A percentile compares a stretch with the other conserved stretches of the same genome.
These are phyloP conservation scores for Arthrobotrys megalospora DNA, from an alignment of 2,329 filamentous ascomycete species.

Conservation along the genomic window DNA sequence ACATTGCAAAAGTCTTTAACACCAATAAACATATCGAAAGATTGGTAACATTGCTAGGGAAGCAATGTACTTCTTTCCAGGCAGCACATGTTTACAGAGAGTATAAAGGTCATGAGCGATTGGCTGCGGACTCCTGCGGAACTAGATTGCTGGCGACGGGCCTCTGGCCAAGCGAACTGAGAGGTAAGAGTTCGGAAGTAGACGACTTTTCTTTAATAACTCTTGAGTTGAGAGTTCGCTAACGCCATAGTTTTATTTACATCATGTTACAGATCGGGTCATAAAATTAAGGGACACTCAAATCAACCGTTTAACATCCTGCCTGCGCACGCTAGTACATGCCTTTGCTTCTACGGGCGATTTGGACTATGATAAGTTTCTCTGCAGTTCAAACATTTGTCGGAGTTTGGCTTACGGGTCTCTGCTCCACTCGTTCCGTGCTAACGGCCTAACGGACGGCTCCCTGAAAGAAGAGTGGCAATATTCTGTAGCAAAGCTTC, in stretches of 20 bases:
- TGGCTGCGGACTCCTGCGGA: background rate
- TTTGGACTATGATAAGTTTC: background rate
- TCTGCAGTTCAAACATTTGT: background rate
- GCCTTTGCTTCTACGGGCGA: background rate
- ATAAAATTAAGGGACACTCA: background rate
- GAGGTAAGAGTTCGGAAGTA: background rate
- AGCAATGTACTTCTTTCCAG: no score
- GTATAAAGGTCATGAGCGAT: no score
- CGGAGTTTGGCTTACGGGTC: slow-evolving; percentile 9
- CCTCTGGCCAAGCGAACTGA: background rate
- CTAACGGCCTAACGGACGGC: no score
- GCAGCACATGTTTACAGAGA: no score
- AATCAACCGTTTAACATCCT: background rate
- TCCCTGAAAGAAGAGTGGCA: no score
- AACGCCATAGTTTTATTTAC: background rate
- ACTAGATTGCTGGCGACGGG: background rate
- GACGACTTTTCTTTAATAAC: background rate
- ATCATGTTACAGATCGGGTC: background rate
- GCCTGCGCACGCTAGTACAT: background rate
- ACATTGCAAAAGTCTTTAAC: background rate
- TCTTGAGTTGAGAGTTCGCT: background rate
- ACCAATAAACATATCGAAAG: background rate
- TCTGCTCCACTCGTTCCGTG: background rate
- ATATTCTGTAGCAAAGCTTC: no score
- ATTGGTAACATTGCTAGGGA: background rate